phyloP scores from a whole-genome alignment of 78 protist genomes.

The Dictyostelium capitatum region DNA sequence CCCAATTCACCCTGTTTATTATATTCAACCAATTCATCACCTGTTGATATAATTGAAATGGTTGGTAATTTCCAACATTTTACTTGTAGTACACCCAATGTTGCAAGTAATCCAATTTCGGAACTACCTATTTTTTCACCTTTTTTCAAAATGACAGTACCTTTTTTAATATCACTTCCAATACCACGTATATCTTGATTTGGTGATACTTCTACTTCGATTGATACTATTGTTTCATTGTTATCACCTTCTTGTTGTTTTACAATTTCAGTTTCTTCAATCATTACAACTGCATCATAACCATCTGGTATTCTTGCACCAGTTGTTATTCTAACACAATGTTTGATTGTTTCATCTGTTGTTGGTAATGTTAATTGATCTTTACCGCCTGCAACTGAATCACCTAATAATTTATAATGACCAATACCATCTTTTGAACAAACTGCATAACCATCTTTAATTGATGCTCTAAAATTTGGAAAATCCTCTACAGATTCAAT shows the following conservation, averaged over 20 bases:
- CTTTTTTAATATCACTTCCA: conserved; percentile 84
- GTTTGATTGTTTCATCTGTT: background rate
- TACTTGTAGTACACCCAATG: conserved; percentile 59
- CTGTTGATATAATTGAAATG: conserved; percentile 88
- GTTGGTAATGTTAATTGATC: background rate
- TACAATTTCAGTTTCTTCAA: conserved; percentile 84
- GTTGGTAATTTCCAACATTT: conserved; percentile 28
- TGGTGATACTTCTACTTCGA: background rate
- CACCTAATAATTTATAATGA: conserved; percentile 39
- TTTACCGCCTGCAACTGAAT: conserved; percentile 64
- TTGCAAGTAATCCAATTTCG: conserved; percentile 88
- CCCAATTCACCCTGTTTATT: background rate
- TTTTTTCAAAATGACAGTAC: conserved; percentile 22
- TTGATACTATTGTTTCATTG: background rate
- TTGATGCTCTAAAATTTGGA: conserved; percentile 89
- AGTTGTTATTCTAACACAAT: conserved; percentile 79
- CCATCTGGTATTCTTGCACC: conserved; percentile 88
- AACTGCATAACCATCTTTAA: conserved; percentile 93
- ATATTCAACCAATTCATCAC: conserved; percentile 82
- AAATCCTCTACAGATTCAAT: conserved; percentile 46
- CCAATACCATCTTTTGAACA: conserved; percentile 79
- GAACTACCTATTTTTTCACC: conserved; percentile 76
- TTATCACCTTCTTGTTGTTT: background rate
- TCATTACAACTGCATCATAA: conserved; percentile 87
- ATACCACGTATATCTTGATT: conserved; percentile 83